Conservation (phyloP, 2,329 filamentous ascomycete species). For the Sarocladiaceae sp. region DNA sequence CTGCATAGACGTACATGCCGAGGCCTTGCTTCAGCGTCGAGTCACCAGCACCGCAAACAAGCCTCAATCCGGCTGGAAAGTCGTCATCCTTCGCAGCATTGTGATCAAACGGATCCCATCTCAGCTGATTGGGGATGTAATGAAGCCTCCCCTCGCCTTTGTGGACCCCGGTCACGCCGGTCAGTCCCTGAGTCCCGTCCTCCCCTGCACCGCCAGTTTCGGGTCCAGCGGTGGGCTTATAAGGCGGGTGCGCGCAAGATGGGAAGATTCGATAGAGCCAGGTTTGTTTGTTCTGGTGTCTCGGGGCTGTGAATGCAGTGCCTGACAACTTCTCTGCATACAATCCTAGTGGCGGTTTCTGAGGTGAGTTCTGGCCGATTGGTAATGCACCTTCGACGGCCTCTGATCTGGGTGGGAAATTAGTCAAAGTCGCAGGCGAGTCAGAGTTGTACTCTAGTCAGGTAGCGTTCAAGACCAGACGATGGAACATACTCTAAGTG, state of each 20-base stretch:
- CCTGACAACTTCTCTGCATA: slow-evolving; percentile 77
- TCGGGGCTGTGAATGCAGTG: slow-evolving; percentile 63
- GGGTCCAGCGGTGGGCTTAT: slow-evolving; percentile 36
- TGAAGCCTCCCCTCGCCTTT: slow-evolving; percentile 17
- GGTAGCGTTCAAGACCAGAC: background rate
- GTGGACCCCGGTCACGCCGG: background rate
- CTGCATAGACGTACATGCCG: slow-evolving; percentile 75
- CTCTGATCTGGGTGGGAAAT: slow-evolving; percentile 54
- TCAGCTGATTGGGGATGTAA: slow-evolving; percentile 65
- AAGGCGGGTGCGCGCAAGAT: slow-evolving; percentile 54
- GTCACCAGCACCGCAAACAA: slow-evolving; percentile 73
- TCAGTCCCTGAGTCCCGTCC: slow-evolving; percentile 11
- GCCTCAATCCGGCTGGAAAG: slow-evolving; percentile 54
- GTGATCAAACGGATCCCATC: slow-evolving; percentile 76
- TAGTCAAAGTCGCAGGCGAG: background rate
- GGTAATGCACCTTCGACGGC: slow-evolving; percentile 69
- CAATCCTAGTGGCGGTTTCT: slow-evolving; percentile 70
- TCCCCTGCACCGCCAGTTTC: slow-evolving; percentile 16
- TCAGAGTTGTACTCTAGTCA: background rate
- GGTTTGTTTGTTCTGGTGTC: slow-evolving; percentile 62
- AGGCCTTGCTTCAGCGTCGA: slow-evolving; percentile 72
- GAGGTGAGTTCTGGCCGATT: slow-evolving; percentile 71
- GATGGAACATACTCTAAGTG: slow-evolving; percentile 61
- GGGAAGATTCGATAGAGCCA: slow-evolving; percentile 68
- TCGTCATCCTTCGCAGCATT: slow-evolving; percentile 46